phyloP scores from a whole-genome alignment of 2,329 filamentous ascomycete genomes.

The Cordyceps cicadae region DNA sequence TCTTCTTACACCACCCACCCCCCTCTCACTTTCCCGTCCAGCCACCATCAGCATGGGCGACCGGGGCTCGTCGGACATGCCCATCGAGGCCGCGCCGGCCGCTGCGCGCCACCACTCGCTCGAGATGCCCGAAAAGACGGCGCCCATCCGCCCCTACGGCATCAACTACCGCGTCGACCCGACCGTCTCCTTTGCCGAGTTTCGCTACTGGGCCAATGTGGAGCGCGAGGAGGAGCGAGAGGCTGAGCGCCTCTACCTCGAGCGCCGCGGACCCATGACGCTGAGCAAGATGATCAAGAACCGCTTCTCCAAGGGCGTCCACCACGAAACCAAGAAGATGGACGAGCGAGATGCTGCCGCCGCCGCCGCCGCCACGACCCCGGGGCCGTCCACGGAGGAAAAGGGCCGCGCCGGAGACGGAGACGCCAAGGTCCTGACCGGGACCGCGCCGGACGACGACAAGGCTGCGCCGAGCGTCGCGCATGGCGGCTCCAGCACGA shows the following conservation, averaged over 20 bases:
- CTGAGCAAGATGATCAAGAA: constrained; percentile 13
- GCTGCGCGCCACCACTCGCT: background rate
- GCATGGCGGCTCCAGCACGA: constrained; percentile 8
- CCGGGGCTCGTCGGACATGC: background rate
- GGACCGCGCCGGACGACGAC: background rate
- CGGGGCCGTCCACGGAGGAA: background rate
- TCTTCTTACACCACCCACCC: too few relatives aligned
- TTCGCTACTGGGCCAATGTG: constrained; percentile 17
- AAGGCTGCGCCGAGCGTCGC: background rate
- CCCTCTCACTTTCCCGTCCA: background rate
- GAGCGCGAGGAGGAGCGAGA: constrained; percentile 16
- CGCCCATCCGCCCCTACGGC: constrained; percentile 1
- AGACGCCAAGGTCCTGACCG: background rate
- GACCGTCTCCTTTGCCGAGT: constrained; percentile 16
- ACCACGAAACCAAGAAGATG: constrained; percentile 11
- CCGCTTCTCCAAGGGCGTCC: constrained; percentile 14
- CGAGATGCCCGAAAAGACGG: background rate
- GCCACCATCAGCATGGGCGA: background rate
- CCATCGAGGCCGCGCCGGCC: background rate
- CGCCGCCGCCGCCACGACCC: background rate
- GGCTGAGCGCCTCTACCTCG: constrained; percentile 14
- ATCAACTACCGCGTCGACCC: constrained; percentile 8
- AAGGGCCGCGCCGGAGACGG: background rate
- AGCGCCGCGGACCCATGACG: constrained; percentile 13
- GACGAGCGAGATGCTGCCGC: background rate